Base-by-base conservation (phyloP, 495 filamentous ascomycete genomes). In the Daldinia concentrica region DNA sequence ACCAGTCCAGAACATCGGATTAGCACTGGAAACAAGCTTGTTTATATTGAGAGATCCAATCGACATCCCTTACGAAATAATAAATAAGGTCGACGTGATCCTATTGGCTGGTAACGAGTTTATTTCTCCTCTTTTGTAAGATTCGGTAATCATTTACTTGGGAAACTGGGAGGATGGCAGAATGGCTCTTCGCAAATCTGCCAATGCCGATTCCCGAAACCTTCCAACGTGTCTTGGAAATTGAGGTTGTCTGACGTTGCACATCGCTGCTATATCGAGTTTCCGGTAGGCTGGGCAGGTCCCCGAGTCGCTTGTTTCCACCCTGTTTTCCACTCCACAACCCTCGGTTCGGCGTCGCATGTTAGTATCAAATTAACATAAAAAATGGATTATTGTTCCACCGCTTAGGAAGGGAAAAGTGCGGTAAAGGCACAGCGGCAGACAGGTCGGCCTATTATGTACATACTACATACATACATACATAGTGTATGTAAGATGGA, bases 241-340 rank as follows among this genome's bases (percentile, higher is more conserved):
- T 60, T 45, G 11, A 54, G 39, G 22, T 55, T 64, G 61, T 15
- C 34, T 64, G 64, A 60, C 34, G 39, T 62, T 62, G 51, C 62
- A 72, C 62, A 72, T 72, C 60, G 59, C 70, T 68, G 64, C 70
- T 68, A 27, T 66, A 66, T 69, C 65, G 60, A 73, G 66, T 69
- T 69, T 69, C 71, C 66, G 62, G 48, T 39, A 62, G 71, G 43
- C 52, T 65, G 71, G 71, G 66, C 61, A 66, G 5, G 48, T 60
- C 62, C 32, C 61, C 65, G 70, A 62, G 64, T 51, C 61, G 65
- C 70, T 68, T 37, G 61, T 7, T 62, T 65, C 19, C n/a, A 12
- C 34, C 34, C 39, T 41, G 39, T 11, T 22, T 48, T 48, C 17
- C 60, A 61, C 45, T 65, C 19, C 43, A 68, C 37, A 34, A 57